A percentile compares a stretch with the other conserved stretches of the same genome.
Conservation (phyloP, 2,329 filamentous ascomycete species). For the Diaporthe nobilis region DNA sequence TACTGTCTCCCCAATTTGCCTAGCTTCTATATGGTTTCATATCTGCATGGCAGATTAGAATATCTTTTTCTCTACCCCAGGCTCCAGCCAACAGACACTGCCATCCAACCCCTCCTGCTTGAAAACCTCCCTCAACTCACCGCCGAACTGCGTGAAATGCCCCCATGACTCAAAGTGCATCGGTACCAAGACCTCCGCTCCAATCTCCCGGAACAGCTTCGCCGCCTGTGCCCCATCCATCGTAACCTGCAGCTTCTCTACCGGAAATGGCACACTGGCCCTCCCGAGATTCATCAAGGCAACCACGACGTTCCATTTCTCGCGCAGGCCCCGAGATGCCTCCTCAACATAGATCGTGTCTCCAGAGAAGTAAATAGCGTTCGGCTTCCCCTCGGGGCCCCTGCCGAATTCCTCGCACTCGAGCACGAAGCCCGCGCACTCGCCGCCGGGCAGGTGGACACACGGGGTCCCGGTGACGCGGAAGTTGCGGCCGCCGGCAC, state of each 20-base stretch:
- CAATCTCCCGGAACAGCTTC: conserved; percentile 54
- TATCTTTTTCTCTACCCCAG: neutral
- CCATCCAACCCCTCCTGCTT: conserved; percentile 48
- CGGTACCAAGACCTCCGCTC: conserved; percentile 58
- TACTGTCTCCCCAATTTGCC: neutral
- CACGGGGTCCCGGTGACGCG: conserved; percentile 59
- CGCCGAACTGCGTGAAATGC: conserved; percentile 57
- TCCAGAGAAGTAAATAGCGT: conserved; percentile 64
- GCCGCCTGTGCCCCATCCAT: conserved; percentile 60
- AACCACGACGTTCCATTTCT: conserved; percentile 54
- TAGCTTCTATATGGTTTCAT: neutral
- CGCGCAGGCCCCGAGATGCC: conserved; percentile 50
- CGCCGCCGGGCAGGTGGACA: conserved; percentile 58
- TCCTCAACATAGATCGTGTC: conserved; percentile 64
- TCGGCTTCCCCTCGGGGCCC: conserved; percentile 53
- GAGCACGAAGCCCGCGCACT: conserved; percentile 62
- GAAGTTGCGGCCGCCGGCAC: conserved; percentile 46
- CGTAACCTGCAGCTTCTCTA: conserved; percentile 55
- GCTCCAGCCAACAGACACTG: neutral
- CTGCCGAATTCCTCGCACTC: conserved; percentile 54
- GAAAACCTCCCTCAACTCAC: conserved; percentile 51
- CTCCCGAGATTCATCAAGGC: conserved; percentile 59
- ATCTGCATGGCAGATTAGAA: neutral
- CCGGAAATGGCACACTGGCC: conserved; percentile 47
- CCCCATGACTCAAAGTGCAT: conserved; percentile 64